A percentile compares a stretch with the other conserved stretches of the same genome.
phyloP scores from a whole-genome alignment of 148 eudicot species.

The Talinum fruticosum region DNA sequence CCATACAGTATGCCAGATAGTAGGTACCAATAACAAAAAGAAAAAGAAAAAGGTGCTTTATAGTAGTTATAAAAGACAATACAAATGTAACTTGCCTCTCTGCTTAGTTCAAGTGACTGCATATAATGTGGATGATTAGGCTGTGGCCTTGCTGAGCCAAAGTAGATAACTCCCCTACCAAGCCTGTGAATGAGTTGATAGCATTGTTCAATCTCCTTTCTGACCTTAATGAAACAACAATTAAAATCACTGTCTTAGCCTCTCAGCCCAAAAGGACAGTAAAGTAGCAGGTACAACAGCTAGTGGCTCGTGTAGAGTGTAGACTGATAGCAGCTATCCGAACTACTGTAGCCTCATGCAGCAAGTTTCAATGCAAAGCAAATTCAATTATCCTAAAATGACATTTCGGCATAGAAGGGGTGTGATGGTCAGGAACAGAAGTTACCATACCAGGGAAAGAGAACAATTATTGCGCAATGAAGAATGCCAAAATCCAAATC shows the following conservation, averaged over 20 bases:
- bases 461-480: neutral
- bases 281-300: neutral
- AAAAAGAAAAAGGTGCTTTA: neutral
- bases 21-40: no score
- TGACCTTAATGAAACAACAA: slow-evolving; percentile 43
- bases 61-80: neutral
- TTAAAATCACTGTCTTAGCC: slow-evolving; percentile 13
- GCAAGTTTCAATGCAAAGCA: neutral
- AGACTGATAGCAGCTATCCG: no score
- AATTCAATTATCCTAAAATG: neutral
- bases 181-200: slow-evolving; percentile 77
- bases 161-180: slow-evolving; percentile 86
- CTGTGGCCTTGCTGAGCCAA: slow-evolving; percentile 85
- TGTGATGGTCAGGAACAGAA: neutral
- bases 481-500: neutral
- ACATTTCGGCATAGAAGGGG: neutral
- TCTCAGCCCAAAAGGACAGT: neutral
- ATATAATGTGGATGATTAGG: slow-evolving; percentile 68
- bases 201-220: slow-evolving; percentile 78
- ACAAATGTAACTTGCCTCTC: slow-evolving; percentile 47
- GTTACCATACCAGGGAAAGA: neutral
- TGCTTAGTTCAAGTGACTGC: slow-evolving; percentile 55
- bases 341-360: neutral
- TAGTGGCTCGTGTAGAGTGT: no score
- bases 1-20: neutral